Evolutionary conservation across 345 rosid species (phyloP).

Genomic region (Zanthoxylum bungeanum): DNA sequence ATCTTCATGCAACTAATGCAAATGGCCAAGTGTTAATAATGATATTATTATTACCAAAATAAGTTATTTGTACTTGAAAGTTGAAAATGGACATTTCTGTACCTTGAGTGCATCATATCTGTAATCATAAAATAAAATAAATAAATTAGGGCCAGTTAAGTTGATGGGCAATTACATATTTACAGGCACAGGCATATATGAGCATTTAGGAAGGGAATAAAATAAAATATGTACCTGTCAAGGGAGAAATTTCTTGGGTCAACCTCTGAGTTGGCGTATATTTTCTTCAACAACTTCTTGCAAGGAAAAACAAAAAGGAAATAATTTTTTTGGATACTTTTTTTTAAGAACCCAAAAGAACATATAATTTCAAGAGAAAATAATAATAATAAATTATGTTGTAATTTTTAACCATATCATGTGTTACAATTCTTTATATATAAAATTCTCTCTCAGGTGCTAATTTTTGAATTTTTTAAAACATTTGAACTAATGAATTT

Average conservation of each 20-base stretch:
- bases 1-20: slow-evolving; percentile 12
- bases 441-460: too few relatives aligned
- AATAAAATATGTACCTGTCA: not conserved
- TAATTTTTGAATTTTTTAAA: too few relatives aligned
- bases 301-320: not conserved
- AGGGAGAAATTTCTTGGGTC: not conserved
- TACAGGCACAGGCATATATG: too few relatives aligned
- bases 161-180: not conserved
- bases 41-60: not conserved
- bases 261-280: not conserved
- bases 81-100: not conserved
- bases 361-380: too few relatives aligned
- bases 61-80: not conserved
- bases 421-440: too few relatives aligned
- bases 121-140: not conserved
- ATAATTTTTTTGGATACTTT: not conserved
- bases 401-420: too few relatives aligned
- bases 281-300: slow-evolving; percentile 22
- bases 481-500: too few relatives aligned
- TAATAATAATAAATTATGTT: too few relatives aligned
- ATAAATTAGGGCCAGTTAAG: not conserved
- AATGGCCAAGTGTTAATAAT: not conserved
- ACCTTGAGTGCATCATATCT: slow-evolving; percentile 17
- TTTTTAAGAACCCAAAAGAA: not conserved
- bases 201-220: not conserved